Conservation (phyloP, 177 flowering plant genomes). For the Telopea speciosissima region DNA sequence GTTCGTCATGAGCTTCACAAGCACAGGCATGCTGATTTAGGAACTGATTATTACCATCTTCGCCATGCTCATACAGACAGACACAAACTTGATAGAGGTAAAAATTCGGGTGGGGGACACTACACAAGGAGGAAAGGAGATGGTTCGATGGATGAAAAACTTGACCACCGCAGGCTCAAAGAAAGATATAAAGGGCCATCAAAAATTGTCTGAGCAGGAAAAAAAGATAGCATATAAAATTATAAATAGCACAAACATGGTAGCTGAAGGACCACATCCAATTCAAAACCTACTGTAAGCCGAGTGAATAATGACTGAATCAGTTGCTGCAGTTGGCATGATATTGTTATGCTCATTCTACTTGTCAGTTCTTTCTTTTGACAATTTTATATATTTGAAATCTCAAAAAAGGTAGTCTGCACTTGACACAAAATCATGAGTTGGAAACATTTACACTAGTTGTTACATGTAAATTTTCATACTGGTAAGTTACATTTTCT, state of each 20-base stretch:
- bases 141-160: constrained; percentile 13
- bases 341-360: not conserved
- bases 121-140: constrained; percentile 1
- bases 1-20: constrained; percentile 16
- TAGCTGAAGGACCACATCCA: constrained; percentile 1
- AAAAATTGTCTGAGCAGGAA: constrained; percentile 5
- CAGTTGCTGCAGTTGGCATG: constrained; percentile 1
- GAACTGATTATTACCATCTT: constrained; percentile 37
- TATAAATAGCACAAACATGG: constrained; percentile 8
- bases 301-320: constrained; percentile 7
- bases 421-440: constrained; percentile 1
- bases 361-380: not conserved
- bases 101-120: constrained; percentile 19
- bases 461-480: not conserved
- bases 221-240: constrained; percentile 10
- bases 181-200: constrained; percentile 18
- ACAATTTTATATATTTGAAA: constrained; percentile 1
- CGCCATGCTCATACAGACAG: constrained; percentile 57
- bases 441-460: not conserved
- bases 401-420: not conserved
- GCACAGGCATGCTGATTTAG: constrained; percentile 28
- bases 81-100: constrained; percentile 38
- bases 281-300: constrained; percentile 1
- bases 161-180: constrained; percentile 23
- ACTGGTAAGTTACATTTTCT: too few species aligned